A percentile compares a stretch with the other conserved stretches of the same genome.
These are phyloP conservation scores for Cardamine resedifolia DNA, from an alignment of 345 rosid genomes.

Conservation along the genomic window DNA sequence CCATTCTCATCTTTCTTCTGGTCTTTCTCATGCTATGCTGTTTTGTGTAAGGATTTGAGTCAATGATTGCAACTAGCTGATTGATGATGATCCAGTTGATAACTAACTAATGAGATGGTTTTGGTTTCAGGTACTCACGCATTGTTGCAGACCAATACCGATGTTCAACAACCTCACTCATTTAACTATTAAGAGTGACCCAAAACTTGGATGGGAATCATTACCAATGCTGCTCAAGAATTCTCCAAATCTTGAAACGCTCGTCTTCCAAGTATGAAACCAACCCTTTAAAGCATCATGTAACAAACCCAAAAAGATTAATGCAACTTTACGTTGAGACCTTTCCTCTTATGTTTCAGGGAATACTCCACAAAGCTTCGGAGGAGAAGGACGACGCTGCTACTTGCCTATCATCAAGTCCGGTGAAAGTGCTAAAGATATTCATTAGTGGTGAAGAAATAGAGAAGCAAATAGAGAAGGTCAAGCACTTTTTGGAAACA, in stretches of 20 bases:
- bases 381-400: not conserved
- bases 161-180: conserved; percentile 1
- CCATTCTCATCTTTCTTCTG: not conserved
- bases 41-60: too few species aligned
- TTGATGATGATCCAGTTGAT: too few species aligned
- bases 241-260: conserved; percentile 19
- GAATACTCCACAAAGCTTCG: conserved; percentile 1
- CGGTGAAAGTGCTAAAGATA: conserved; percentile 5
- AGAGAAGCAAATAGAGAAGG: not conserved
- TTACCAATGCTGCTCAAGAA: conserved; percentile 1
- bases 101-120: too few species aligned
- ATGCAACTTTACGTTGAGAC: not conserved
- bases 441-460: not conserved
- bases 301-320: not conserved
- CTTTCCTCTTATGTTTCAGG: not conserved
- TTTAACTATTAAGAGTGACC: conserved; percentile 7
- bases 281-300: not conserved
- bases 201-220: not conserved
- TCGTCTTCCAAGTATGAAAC: conserved; percentile 8
- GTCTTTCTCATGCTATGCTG: too few species aligned
- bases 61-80: not conserved
- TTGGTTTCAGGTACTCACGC: conserved; percentile 17
- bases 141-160: not conserved
- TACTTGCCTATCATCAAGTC: not conserved
- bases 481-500: conserved; percentile 1